Percentiles rank a stretch among this genome's conserved stretches.
These are phyloP conservation scores for Leccinum cinnamomeum DNA, from an alignment of 1,284 basidiomycete genomes.

Conservation along the genomic window DNA sequence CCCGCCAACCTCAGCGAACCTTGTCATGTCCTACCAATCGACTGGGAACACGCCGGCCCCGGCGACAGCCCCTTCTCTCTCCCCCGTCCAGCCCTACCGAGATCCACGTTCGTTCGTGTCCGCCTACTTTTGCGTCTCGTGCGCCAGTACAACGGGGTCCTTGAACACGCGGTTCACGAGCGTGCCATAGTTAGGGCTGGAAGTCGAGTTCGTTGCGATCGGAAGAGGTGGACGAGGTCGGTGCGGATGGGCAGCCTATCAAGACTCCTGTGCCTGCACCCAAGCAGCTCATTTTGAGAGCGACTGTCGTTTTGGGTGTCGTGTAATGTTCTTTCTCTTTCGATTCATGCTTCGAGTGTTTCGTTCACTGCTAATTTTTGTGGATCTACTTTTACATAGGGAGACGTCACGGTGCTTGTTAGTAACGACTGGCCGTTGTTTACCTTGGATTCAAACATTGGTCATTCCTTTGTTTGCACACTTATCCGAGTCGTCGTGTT, in stretches of 20 bases:
- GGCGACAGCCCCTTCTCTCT: conserved; percentile 41
- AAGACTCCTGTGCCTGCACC: conserved; percentile 31
- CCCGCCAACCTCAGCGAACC: conserved; percentile 20
- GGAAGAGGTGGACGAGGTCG: conserved; percentile 54
- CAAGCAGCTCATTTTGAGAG: conserved; percentile 63
- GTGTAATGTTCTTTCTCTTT: conserved; percentile 42
- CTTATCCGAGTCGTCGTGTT: background rate
- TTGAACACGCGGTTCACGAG: conserved; percentile 84
- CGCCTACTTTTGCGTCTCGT: conserved; percentile 84
- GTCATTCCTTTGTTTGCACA: conserved; percentile 3
- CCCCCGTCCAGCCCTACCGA: conserved; percentile 67
- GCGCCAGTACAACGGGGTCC: conserved; percentile 78
- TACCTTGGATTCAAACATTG: background rate
- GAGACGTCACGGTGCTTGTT: background rate
- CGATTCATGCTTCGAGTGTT: conserved; percentile 10
- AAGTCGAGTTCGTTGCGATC: conserved; percentile 66
- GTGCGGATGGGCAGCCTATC: conserved; percentile 40
- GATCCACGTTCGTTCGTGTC: conserved; percentile 68
- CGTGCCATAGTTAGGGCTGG: conserved; percentile 86
- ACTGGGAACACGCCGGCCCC: conserved; percentile 33
- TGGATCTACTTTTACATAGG: background rate
- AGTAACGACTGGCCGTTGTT: background rate
- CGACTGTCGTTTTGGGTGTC: conserved; percentile 72
- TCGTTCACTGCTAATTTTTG: background rate
- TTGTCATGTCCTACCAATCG: conserved; percentile 29